Evolutionary conservation across 495 filamentous ascomycete species (phyloP), one percentile per base, ranked within the genome.

Genomic region (Hypoxylon perforatum): DNA sequence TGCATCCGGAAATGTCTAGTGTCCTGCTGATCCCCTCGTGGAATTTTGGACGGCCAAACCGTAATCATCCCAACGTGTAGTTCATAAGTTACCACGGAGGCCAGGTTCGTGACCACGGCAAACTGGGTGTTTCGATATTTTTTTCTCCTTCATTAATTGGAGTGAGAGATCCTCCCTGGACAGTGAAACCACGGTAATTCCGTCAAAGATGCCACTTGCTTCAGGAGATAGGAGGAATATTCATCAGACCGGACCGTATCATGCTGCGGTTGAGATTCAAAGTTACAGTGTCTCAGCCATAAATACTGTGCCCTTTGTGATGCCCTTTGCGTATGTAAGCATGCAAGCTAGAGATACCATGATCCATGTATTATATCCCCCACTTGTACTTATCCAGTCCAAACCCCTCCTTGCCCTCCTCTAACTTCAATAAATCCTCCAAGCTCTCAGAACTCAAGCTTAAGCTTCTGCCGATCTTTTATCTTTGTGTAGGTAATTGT

Each of bases 1-100:
- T 65, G 57, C 51, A 49, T 61, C 62, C 67, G 52, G 61, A 70
- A 69, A 54, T 51, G 67, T 62, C 38, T 49, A 57, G 21, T 62
- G 53, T 39, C 57, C 52, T 66, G 67, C 58, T 66, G 67, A 70
- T 66, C 67, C 51, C 30, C 30, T 33, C 54, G 47, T 66, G 28
- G 62, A 56, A 44, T 66, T 59, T 30, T 49, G 36, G 2, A 33
- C 56, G 60, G 35, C 36, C 15, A 66, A 49, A 51, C 38, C 21
- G 46, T 51, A 42, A 41, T 36, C 21, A 33, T 57, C 61, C 57
- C 39, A 56, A 35, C 10, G 6, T 47, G 33, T 41, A 9, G 4
- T 45, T 33, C 30, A 33, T 5, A 44, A 28, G 52, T 47, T 52
- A 62, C 58, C 39, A 67, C 64, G 38, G 58, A 38, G 46, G 28